Percentiles rank a stretch among this genome's conserved stretches.
Conservation (phyloP, 2,329 filamentous ascomycete species). For the Sporothrix pseudoabietina region DNA sequence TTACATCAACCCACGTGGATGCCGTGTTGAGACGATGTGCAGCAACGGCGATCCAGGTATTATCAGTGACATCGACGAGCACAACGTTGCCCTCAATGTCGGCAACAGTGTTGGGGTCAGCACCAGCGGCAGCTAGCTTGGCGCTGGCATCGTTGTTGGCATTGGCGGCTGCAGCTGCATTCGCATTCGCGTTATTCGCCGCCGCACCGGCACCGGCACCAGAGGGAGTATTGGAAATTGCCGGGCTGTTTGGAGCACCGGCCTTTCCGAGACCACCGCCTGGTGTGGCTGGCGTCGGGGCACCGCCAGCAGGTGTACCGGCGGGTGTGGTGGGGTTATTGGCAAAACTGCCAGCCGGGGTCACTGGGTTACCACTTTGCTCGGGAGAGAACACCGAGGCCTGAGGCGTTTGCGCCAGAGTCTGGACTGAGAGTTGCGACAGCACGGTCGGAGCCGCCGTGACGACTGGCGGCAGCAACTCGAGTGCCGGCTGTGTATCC, state of each 20-base stretch:
- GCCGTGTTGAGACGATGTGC: constrained; percentile 67
- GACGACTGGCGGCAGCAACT: constrained; percentile 59
- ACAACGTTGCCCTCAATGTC: constrained; percentile 61
- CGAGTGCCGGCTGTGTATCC: constrained; percentile 65
- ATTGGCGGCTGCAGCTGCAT: neutral
- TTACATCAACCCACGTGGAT: constrained; percentile 55
- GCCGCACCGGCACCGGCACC: neutral
- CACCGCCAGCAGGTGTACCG: constrained; percentile 36
- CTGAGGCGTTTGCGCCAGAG: constrained; percentile 70
- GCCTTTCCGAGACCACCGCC: constrained; percentile 29
- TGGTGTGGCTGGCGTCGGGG: constrained; percentile 35
- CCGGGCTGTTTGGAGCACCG: constrained; percentile 28
- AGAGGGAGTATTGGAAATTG: neutral
- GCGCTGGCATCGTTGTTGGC: constrained; percentile 33
- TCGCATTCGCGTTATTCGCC: neutral
- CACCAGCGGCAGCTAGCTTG: constrained; percentile 36
- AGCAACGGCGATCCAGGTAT: constrained; percentile 73
- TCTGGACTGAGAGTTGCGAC: constrained; percentile 52
- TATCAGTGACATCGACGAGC: constrained; percentile 71
- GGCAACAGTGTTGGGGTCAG: constrained; percentile 45
- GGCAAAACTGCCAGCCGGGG: constrained; percentile 47
- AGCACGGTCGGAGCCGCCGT: constrained; percentile 52
- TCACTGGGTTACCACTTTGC: constrained; percentile 54
- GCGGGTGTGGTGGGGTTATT: constrained; percentile 44
- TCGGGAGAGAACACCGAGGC: constrained; percentile 63